Evolutionary conservation across 2,329 filamentous ascomycete genomes (phyloP).

Genomic region (Colletotrichum ledebouriae): DNA sequence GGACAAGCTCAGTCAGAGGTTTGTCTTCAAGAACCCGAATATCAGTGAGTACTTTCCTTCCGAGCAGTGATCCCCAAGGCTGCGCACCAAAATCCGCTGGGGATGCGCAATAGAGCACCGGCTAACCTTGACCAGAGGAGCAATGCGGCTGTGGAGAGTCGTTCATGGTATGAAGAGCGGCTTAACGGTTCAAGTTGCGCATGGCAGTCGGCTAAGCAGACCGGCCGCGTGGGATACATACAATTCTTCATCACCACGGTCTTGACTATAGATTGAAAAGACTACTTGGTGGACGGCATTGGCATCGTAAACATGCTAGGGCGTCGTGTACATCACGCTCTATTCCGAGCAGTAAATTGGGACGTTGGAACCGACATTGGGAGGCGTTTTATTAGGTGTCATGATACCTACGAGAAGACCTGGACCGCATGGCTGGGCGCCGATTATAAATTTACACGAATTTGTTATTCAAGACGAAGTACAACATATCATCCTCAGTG

Average conservation of each 20-base stretch:
- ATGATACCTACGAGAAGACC: conserved; percentile 40
- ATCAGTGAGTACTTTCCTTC: conserved; percentile 79
- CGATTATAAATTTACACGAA: background rate
- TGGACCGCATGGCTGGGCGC: conserved; percentile 11
- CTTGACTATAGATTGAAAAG: conserved; percentile 16
- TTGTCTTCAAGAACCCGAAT: conserved; percentile 97
- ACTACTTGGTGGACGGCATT: conserved; percentile 18
- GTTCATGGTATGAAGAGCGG: conserved; percentile 77
- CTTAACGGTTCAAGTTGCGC: background rate
- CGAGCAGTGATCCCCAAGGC: background rate
- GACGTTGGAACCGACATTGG: conserved; percentile 32
- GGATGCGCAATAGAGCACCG: background rate
- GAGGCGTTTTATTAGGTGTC: conserved; percentile 37
- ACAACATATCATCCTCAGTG: no score
- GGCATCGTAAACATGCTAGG: conserved; percentile 19
- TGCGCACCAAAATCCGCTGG: no score
- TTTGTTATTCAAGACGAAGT: no score
- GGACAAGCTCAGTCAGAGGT: conserved; percentile 91
- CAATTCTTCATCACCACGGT: background rate
- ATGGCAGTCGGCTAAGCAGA: background rate
- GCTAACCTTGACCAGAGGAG: conserved; percentile 76
- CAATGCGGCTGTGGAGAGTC: conserved; percentile 97
- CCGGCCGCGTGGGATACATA: conserved; percentile 6
- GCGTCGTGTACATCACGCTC: conserved; percentile 38
- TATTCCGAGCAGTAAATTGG: conserved; percentile 22